phyloP scores from a whole-genome alignment of 2,329 filamentous ascomycete genomes.

The Parastagonospora avenae region DNA sequence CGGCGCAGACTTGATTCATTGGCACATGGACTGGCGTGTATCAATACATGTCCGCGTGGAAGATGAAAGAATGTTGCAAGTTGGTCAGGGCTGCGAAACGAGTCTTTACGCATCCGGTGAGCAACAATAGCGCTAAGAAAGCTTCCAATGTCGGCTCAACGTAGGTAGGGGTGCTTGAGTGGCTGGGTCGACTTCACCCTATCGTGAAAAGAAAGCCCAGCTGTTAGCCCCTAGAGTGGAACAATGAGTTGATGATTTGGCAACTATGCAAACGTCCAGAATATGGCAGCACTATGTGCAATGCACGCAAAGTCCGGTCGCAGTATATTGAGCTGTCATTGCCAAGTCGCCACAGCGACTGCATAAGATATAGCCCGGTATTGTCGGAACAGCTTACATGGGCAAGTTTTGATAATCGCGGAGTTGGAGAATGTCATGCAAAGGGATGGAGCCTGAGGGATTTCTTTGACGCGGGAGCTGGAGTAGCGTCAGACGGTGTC shows the following conservation, averaged over 20 bases:
- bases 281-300: slow-evolving; percentile 7
- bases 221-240: slow-evolving; percentile 1
- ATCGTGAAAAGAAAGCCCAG: slow-evolving; percentile 9
- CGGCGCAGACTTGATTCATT: slow-evolving; percentile 11
- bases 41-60: slow-evolving; percentile 4
- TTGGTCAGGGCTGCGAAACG: slow-evolving; percentile 7
- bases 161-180: slow-evolving; percentile 10
- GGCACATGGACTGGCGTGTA: slow-evolving; percentile 5
- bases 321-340: slow-evolving; percentile 9
- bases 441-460: slow-evolving; percentile 18
- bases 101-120: slow-evolving; percentile 9
- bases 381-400: slow-evolving; percentile 8
- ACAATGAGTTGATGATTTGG: slow-evolving; percentile 1
- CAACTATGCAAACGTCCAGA: slow-evolving; percentile 9
- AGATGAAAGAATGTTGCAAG: slow-evolving; percentile 7
- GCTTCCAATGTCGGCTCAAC: slow-evolving; percentile 9
- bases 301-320: slow-evolving; percentile 8
- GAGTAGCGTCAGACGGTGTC: slow-evolving; percentile 12
- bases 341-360: slow-evolving; percentile 8
- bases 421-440: slow-evolving; percentile 16
- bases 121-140: slow-evolving; percentile 8
- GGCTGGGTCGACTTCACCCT: slow-evolving; percentile 9
- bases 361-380: slow-evolving; percentile 12
- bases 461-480: slow-evolving; percentile 12
- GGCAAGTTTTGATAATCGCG: slow-evolving; percentile 6